phyloP scores from a whole-genome alignment of 2,329 filamentous ascomycete species.

The Penicillium digitatum region DNA sequence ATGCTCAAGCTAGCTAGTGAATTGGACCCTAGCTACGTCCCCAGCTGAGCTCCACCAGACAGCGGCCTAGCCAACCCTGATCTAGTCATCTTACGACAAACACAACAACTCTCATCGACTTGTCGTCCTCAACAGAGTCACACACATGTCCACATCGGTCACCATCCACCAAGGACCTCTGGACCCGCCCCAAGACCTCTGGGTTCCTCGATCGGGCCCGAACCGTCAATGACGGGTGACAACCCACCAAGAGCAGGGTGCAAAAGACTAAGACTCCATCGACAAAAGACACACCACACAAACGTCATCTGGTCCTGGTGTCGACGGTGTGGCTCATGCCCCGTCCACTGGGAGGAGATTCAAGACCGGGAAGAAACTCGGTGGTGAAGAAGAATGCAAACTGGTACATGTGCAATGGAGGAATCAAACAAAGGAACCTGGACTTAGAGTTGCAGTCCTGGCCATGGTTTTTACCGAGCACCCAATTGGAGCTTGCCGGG shows the following conservation, averaged over 20 bases:
- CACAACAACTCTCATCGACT: not conserved
- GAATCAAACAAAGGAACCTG: not conserved
- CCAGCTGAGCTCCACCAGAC: not conserved
- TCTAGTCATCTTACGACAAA: not conserved
- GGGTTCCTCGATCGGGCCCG: not conserved
- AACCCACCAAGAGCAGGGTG: not conserved
- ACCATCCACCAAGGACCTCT: not conserved
- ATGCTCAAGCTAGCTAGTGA: not conserved
- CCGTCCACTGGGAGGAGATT: not conserved
- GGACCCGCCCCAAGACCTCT: not conserved
- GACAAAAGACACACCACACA: not conserved
- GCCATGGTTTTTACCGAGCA: slow-evolving; percentile 22
- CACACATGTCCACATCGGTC: not conserved
- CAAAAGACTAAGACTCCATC: not conserved
- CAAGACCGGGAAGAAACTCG: not conserved
- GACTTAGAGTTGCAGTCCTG: slow-evolving; percentile 5
- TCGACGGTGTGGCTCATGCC: not conserved
- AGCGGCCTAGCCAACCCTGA: slow-evolving; percentile 1
- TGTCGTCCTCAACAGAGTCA: not conserved
- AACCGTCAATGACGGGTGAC: not conserved
- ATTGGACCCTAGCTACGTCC: not conserved
- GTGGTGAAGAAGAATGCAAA: not conserved
- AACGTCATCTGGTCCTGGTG: not conserved
- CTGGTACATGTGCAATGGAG: not conserved
- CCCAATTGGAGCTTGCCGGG: slow-evolving; percentile 3